Conservation (phyloP, 2,329 filamentous ascomycete species). For the Furcasterigmium furcatum region DNA sequence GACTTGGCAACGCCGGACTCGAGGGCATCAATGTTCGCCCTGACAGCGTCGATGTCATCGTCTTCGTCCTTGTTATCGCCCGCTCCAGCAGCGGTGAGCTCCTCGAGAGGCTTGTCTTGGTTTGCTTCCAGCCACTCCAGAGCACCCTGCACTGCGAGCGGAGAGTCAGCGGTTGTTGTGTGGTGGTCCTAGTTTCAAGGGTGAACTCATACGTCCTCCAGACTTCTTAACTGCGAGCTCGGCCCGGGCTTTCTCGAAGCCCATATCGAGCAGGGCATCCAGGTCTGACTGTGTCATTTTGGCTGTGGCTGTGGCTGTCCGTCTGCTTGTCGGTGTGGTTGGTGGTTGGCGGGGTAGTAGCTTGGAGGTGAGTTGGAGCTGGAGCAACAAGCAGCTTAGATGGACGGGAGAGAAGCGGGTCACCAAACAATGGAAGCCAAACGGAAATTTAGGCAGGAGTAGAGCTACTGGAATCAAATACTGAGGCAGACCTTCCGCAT, state of each 20-base stretch:
- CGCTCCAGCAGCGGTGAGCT: conserved; percentile 57
- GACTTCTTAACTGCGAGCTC: conserved; percentile 81
- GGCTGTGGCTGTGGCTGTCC: conserved; percentile 14
- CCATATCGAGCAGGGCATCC: conserved; percentile 63
- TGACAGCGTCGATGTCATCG: conserved; percentile 45
- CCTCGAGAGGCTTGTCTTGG: conserved; percentile 81
- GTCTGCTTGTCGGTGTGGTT: conserved; percentile 4
- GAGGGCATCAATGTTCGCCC: conserved; percentile 60
- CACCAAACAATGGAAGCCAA: background rate
- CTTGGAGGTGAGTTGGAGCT: background rate
- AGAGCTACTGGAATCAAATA: no score
- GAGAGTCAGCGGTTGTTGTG: background rate
- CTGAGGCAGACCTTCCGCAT: no score
- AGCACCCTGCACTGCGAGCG: conserved; percentile 71
- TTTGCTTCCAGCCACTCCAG: conserved; percentile 94
- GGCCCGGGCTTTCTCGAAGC: conserved; percentile 80
- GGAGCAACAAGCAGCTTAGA: background rate
- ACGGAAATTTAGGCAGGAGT: no score
- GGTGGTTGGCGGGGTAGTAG: conserved; percentile 15
- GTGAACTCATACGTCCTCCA: conserved; percentile 64
- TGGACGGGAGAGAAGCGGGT: no score
- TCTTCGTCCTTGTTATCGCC: conserved; percentile 39
- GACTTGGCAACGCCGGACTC: conserved; percentile 74
- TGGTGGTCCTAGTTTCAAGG: background rate
- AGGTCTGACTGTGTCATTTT: conserved; percentile 58